Conservation (phyloP, 306 rosid species). For the Medicago ruthenica region DNA sequence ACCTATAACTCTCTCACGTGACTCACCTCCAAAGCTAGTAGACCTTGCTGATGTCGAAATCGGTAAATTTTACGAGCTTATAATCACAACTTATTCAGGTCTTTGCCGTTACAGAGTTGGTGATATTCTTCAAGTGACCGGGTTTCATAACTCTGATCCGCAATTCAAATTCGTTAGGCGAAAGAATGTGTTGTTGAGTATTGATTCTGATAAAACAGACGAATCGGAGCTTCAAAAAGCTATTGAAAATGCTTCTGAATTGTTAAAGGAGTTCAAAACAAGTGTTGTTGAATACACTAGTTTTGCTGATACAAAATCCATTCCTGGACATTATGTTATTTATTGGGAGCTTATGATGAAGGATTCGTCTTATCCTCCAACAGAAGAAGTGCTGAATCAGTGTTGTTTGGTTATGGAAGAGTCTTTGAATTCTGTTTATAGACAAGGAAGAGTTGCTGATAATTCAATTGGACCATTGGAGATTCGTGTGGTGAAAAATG, state of each 20-base stretch:
- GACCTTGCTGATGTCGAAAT: conserved; percentile 75
- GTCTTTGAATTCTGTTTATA: conserved; percentile 78
- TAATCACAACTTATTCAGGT: conserved; percentile 81
- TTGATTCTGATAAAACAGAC: conserved; percentile 84
- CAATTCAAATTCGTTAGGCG: conserved; percentile 78
- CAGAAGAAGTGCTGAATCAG: conserved; percentile 46
- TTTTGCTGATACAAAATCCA: conserved; percentile 63
- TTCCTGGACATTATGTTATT: conserved; percentile 94
- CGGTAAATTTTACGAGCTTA: conserved; percentile 78
- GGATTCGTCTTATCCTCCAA: conserved; percentile 60
- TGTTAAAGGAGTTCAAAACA: conserved; percentile 61
- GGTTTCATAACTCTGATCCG: conserved; percentile 72
- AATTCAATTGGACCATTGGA: conserved; percentile 90
- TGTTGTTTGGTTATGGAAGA: conserved; percentile 89
- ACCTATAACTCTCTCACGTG: conserved; percentile 51
- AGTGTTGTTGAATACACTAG: conserved; percentile 88
- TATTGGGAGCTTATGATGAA: conserved; percentile 83
- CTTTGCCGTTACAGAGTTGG: conserved; percentile 87
- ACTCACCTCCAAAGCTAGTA: conserved; percentile 66
- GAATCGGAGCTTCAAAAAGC: conserved; percentile 86
- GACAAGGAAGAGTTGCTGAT: conserved; percentile 85
- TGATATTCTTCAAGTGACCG: conserved; percentile 79
- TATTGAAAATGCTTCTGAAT: conserved; percentile 56
- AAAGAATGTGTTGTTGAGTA: conserved; percentile 82
- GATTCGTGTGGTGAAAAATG: conserved; percentile 83